These are phyloP conservation scores for Pluteus cervinus DNA, from an alignment of 768 basidiomycete genomes.

Conservation along the genomic window DNA sequence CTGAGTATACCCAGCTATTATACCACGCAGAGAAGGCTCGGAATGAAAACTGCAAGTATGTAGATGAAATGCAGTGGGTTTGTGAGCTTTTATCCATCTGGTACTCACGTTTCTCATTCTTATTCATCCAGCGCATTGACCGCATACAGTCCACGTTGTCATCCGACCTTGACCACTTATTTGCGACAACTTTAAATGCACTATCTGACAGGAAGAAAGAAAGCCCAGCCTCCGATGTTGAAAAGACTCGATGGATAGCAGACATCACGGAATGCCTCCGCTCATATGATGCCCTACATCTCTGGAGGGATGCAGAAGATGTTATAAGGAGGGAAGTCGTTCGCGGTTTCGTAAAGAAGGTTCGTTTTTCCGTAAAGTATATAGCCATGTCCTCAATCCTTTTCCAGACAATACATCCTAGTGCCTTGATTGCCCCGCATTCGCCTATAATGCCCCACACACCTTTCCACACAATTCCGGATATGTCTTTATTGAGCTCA, in stretches of 20 bases:
- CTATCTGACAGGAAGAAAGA: constrained; percentile 44
- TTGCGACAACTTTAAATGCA: constrained; percentile 52
- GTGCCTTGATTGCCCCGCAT: constrained; percentile 59
- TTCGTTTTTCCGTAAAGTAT: constrained; percentile 19
- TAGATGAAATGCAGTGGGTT: constrained; percentile 85
- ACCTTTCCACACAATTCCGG: constrained; percentile 43
- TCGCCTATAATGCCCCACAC: constrained; percentile 77
- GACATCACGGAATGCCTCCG: constrained; percentile 76
- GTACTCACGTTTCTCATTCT: constrained; percentile 5
- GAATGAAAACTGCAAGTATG: constrained; percentile 69
- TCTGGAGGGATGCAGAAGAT: constrained; percentile 88
- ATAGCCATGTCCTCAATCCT: constrained; percentile 5
- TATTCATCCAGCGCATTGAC: constrained; percentile 57
- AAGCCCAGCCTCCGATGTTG: constrained; percentile 50
- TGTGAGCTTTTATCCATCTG: constrained; percentile 18
- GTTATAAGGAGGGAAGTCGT: constrained; percentile 70
- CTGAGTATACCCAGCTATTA: constrained; percentile 87
- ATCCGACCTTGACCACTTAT: constrained; percentile 80
- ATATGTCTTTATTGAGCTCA: constrained; percentile 18
- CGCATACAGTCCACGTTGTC: constrained; percentile 81
- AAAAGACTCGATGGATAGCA: constrained; percentile 52
- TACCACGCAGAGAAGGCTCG: constrained; percentile 86
- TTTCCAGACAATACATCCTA: constrained; percentile 65
- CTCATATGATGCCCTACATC: constrained; percentile 72
- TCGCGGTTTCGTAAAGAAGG: constrained; percentile 73